Base-by-base conservation (phyloP, 257 asterid genomes). In the Rubia yunnanensis region DNA sequence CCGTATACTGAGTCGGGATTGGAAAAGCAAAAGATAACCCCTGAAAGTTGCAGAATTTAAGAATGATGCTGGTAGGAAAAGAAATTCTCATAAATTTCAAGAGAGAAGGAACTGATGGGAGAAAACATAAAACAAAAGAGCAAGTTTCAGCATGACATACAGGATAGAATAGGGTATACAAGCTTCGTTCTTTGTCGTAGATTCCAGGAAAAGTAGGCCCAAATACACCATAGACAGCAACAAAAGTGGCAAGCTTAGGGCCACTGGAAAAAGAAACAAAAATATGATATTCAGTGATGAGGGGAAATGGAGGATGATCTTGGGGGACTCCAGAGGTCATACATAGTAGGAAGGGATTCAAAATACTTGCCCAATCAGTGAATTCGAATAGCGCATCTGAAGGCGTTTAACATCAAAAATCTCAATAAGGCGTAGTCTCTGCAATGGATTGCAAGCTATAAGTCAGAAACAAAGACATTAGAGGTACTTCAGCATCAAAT, bases 191-290 rank as follows among this genome's bases (percentile, higher is more conserved):
- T 74, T 82, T 81, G 76, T 89, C 97, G 53, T 85, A 89, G 24
- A 78, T 81, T 76, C 97, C 97, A 65, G 95, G 94, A 82, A 83
- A 89, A 26, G 95, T 89, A 0, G 95, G 95, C 77, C 97, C 95
- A 63, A 89, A 89, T 65, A 87, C 88, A 48, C 86, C 82, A 74
- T 89, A 89, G 55, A 89, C 91, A 11, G 95, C 95, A 18, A 87
- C 95, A 81, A 87, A 89, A 64, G 97, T 89, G 17, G 95, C 97
- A 11, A 87, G 76, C 32, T 86, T 83, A 28, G 89, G 84, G 58
- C 95, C 97, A 23, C 97, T 89, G 78, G 59, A 72, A 76, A 75
- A 50, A 76, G 70, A 66, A 60, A 44, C 18, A 0, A n/a, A 20
- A 5, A 4, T 26, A 28, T 8, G 60, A 24, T 30, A 46, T 6